phyloP scores from a whole-genome alignment of 208 protist species.

The Novymonas esmeraldas region DNA sequence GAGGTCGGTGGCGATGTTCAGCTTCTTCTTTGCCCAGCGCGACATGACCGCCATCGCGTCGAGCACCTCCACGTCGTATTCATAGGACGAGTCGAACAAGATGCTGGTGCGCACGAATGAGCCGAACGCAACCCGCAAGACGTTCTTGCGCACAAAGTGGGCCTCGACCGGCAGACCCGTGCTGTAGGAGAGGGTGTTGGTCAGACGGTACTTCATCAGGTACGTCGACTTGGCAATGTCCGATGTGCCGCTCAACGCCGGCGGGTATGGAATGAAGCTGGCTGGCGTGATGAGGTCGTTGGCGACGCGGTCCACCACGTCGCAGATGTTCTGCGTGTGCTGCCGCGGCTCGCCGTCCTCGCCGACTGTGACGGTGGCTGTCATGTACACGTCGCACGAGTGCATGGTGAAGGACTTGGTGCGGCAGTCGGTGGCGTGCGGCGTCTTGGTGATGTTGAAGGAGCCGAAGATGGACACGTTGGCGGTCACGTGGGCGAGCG shows the following conservation, averaged over 20 bases:
- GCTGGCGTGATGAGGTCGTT: conserved; percentile 3
- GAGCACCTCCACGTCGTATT: conserved; percentile 18
- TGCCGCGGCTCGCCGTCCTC: background rate
- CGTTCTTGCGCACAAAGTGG: conserved; percentile 11
- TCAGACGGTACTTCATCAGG: conserved; percentile 9
- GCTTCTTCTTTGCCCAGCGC: conserved; percentile 6
- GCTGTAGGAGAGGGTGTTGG: conserved; percentile 10
- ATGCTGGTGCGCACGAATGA: background rate
- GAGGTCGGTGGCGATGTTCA: background rate
- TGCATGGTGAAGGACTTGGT: conserved; percentile 10
- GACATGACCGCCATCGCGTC: conserved; percentile 9
- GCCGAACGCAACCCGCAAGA: conserved; percentile 11
- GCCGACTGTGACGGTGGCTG: background rate
- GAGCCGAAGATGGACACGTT: conserved; percentile 1
- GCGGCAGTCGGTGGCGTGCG: background rate
- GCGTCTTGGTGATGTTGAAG: conserved; percentile 11
- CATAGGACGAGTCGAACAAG: conserved; percentile 13
- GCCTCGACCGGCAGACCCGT: conserved; percentile 17
- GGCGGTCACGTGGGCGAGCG: background rate
- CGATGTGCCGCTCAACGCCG: background rate
- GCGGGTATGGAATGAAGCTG: conserved; percentile 5
- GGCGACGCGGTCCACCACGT: background rate
- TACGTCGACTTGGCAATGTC: conserved; percentile 23
- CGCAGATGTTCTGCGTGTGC: conserved; percentile 4
- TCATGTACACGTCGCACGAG: conserved; percentile 2